Base-by-base conservation (phyloP, 2,329 filamentous ascomycete species). In the Colletotrichum simmondsii region DNA sequence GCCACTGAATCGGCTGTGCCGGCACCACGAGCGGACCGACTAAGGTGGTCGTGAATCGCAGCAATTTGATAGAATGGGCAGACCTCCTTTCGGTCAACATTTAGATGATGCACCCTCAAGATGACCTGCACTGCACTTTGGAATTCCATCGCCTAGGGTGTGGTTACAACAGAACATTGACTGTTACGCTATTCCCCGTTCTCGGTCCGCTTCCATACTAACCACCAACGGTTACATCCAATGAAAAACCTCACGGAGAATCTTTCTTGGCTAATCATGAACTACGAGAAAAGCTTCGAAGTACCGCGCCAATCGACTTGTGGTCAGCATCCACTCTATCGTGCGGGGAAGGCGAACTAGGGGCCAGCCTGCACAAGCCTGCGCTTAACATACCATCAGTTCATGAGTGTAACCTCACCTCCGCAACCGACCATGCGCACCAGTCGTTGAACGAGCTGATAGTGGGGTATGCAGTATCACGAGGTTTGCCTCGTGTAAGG, bases 271-370 rank as follows among this genome's bases (percentile, higher is more conserved):
- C 3, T 32, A 1, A 58, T 68, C 16, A 24, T 35, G 5, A 37
- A 46, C 16, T 12, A 24, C 16, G 19, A 10, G 28, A 10, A 56
- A 58, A 30, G 49, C 28, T 53, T 62, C 12, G 4, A 32, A 28
- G 57, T 71, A 35, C 69, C 64, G 69, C 64, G 24, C 69, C 64
- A 71, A 68, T 71, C 12, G 37, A 57, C 64, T 52, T 19, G n/a
- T 30, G 8, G 22, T 49, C 46, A 30, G 53, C 30, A 42, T 37
- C 19, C 61, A 60, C 58, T 37, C 49, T 52, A 16, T 52, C 8
- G 58, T 72, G 69, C 65, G 58, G 69, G 52, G 65, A 54, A 32
- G 10, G 14, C 8, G 7, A 58, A 32, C 28, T 22, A 30, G 37
- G 58, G 42, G 22, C 42, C 14, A 19, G 16, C 49, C 35, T 57